Percentiles rank a stretch among this genome's conserved stretches.
Conservation (phyloP, 108 stramenopile species). For the Discostella pseudostelligera region DNA sequence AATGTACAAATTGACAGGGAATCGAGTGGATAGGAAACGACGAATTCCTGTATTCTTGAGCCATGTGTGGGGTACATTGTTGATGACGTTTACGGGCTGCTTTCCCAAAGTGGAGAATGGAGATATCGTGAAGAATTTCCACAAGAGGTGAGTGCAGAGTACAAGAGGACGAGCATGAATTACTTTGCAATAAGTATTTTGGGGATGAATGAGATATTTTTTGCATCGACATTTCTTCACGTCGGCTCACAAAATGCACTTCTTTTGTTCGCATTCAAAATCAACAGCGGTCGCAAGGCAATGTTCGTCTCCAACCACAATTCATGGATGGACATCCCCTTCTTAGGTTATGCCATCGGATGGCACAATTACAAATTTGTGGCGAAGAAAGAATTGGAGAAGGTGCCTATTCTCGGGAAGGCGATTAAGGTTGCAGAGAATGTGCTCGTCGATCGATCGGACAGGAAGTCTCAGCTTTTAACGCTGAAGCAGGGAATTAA, state of each 20-base stretch:
- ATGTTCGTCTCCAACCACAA: slow-evolving; percentile 93
- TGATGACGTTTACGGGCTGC: slow-evolving; percentile 64
- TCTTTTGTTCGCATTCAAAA: background rate
- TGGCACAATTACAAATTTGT: slow-evolving; percentile 93
- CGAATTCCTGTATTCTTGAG: slow-evolving; percentile 67
- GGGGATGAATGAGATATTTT: no score
- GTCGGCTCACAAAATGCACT: background rate
- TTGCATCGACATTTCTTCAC: no score
- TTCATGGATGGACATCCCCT: slow-evolving; percentile 92
- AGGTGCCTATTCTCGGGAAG: slow-evolving; percentile 82
- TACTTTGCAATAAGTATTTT: background rate
- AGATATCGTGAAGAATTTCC: slow-evolving; percentile 60
- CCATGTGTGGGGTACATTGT: slow-evolving; percentile 78
- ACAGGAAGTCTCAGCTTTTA: slow-evolving; percentile 68
- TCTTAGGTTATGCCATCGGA: slow-evolving; percentile 77
- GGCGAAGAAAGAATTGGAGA: slow-evolving; percentile 82
- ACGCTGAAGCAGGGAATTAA: slow-evolving; percentile 84
- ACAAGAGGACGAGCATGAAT: background rate
- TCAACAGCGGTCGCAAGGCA: slow-evolving; percentile 53
- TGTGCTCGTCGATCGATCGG: slow-evolving; percentile 75
- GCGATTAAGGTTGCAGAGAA: slow-evolving; percentile 70
- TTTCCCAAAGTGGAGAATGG: slow-evolving; percentile 61
- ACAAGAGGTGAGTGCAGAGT: slow-evolving; percentile 44
- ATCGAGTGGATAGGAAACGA: slow-evolving; percentile 60
- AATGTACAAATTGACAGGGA: slow-evolving; percentile 59